Evolutionary conservation across 495 filamentous ascomycete genomes (phyloP), one percentile per base, ranked within the genome.

Genomic region (Penicillium desertorum): DNA sequence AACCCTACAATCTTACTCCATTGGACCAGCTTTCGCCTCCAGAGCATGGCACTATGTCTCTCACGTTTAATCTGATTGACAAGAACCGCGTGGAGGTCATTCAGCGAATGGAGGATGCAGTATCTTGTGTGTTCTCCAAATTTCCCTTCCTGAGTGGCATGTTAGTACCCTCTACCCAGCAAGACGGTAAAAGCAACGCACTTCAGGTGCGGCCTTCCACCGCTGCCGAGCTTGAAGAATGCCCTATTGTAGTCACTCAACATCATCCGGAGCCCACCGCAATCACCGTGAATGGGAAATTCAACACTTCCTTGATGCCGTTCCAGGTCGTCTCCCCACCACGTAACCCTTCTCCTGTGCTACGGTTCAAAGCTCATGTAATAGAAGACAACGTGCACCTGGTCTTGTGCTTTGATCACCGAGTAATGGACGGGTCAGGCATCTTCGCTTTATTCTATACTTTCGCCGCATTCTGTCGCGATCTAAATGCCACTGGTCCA

Each of bases 371-470:
- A 7, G n/a, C 45, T 4, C 30, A 47, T 23, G 27, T 47, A 8
- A 30, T 47, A 17, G 23, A 16, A 17, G 25, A 47, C 23, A 7
- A 29, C 8, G 9, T 47, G 8, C 14, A 14, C 1, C 11, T 47
- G 16, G 45, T 47, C 2, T 47, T 22, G 45, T 29, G 45, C 25
- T 47, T 27, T 11, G 45, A 47, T 17, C 45, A 47, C n/a, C 45
- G 45, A 16, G 45, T 30, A 9, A 27, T 47, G n/a, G 45, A 47
- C 8, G 45, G 23, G 4, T 6, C 16, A 8, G 27, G 23, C 0
- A 17, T 47, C 17, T 14, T 30, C 17, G 20, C 7, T 29, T 29
- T 47, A 6, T 6, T 47, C 23, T 2, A 1, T 30, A 11, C 23
- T 12, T 47, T 47, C 16, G 45, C 45, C 45, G 3, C 14, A 7